Evolutionary conservation across 2,329 filamentous ascomycete genomes (phyloP).

Genomic region (Aaosphaeria arxii): DNA sequence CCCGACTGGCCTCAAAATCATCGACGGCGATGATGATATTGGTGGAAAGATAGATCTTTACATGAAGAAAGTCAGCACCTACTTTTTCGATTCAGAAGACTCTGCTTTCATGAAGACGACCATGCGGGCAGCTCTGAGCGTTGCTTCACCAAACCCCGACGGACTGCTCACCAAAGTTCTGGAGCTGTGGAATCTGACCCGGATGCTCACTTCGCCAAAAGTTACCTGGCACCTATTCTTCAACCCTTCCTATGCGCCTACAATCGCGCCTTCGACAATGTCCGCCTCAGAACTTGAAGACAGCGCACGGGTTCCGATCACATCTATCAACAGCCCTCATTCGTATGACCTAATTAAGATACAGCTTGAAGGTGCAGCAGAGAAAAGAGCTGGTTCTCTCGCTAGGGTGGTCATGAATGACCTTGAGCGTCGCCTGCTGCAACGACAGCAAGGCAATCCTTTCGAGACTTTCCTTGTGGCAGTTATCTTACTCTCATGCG

Average conservation of each 20-base stretch:
- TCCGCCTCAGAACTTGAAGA: conserved; percentile 27
- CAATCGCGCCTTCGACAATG: conserved; percentile 29
- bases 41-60: conserved; percentile 53
- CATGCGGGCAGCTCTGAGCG: conserved; percentile 33
- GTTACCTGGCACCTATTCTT: conserved; percentile 50
- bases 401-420: conserved; percentile 58
- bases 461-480: conserved; percentile 61
- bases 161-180: conserved; percentile 49
- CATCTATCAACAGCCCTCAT: conserved; percentile 31
- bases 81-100: conserved; percentile 48
- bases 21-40: conserved; percentile 52
- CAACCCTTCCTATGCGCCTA: conserved; percentile 40
- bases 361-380: conserved; percentile 54
- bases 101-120: conserved; percentile 53
- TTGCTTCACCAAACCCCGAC: conserved; percentile 37
- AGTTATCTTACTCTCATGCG: conserved; percentile 57
- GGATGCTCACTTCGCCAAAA: conserved; percentile 50
- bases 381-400: conserved; percentile 53
- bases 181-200: conserved; percentile 57
- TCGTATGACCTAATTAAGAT: conserved; percentile 51
- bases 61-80: conserved; percentile 47
- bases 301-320: conserved; percentile 23
- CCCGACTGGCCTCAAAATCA: conserved; percentile 43
- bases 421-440: conserved; percentile 57
- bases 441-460: conserved; percentile 54